phyloP scores from a whole-genome alignment of 306 rosid species.

The Quercus alba region DNA sequence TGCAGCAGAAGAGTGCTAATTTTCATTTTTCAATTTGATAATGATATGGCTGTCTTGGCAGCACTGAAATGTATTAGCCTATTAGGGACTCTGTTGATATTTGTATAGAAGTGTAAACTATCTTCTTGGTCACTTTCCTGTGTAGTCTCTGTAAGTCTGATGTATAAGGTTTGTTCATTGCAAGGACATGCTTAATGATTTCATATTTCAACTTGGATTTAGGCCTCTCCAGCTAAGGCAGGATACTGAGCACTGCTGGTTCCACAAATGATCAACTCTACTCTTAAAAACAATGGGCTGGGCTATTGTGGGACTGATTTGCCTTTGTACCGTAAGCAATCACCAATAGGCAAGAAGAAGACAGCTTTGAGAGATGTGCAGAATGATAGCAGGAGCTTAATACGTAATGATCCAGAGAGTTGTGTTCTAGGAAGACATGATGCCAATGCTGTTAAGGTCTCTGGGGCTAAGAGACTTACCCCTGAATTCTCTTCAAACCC shows the following conservation, averaged over 20 bases:
- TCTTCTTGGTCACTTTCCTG: background rate
- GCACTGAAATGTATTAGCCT: background rate
- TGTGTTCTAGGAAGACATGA: constrained; percentile 12
- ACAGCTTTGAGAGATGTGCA: constrained; percentile 36
- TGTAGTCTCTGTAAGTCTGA: background rate
- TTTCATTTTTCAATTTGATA: background rate
- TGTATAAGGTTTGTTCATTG: background rate
- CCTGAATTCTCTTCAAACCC: constrained; percentile 21
- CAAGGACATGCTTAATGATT: background rate
- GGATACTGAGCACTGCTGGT: constrained; percentile 1
- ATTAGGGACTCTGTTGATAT: background rate
- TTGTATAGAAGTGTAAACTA: background rate
- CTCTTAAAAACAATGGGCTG: constrained; percentile 3
- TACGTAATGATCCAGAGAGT: constrained; percentile 13
- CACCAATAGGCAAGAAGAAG: constrained; percentile 33
- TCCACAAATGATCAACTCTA: constrained; percentile 20
- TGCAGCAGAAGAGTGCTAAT: background rate
- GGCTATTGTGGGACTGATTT: constrained; percentile 17
- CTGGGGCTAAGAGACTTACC: constrained; percentile 30
- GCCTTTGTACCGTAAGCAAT: constrained; percentile 24
- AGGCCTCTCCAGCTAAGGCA: background rate
- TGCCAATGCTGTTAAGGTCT: constrained; percentile 15
- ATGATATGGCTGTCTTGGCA: background rate
- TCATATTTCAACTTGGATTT: background rate
- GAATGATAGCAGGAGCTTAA: constrained; percentile 27